Evolutionary conservation across 768 basidiomycete species (phyloP).

Genomic region (Boletus fagicola): DNA sequence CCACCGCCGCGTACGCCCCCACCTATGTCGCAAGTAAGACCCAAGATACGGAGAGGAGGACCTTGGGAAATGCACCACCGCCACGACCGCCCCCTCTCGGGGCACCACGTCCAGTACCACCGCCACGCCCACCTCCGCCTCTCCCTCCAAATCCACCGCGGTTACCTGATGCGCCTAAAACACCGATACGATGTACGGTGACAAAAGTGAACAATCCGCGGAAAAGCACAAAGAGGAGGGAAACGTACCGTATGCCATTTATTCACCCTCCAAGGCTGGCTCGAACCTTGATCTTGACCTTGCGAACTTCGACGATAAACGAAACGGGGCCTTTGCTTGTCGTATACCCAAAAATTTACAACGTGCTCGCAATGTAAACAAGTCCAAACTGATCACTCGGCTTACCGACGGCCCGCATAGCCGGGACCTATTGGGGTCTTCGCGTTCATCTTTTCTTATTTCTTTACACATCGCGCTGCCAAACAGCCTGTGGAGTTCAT

Average conservation of each 20-base stretch:
- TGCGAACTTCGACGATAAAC: not conserved
- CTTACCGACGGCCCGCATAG: not conserved
- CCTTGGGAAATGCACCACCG: conserved; percentile 29
- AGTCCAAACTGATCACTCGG: conserved; percentile 6
- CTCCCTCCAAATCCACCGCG: conserved; percentile 65
- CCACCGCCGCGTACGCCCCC: no score
- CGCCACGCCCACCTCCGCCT: conserved; percentile 40
- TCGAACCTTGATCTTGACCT: conserved; percentile 14
- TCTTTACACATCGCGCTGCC: not conserved
- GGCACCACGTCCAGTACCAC: conserved; percentile 39
- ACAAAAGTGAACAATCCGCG: not conserved
- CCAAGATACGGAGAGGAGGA: not conserved
- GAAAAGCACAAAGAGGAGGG: not conserved
- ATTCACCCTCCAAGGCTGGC: conserved; percentile 15
- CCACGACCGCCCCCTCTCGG: conserved; percentile 42
- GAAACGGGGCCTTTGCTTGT: not conserved
- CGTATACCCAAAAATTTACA: conserved; percentile 14
- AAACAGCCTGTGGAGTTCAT: not conserved
- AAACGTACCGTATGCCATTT: conserved; percentile 38
- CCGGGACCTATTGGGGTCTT: not conserved
- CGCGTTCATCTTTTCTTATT: not conserved
- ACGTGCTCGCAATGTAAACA: conserved; percentile 7
- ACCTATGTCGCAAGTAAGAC: conserved; percentile 1
- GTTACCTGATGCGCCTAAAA: conserved; percentile 63
- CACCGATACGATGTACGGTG: not conserved